These are phyloP conservation scores for Fusarium pseudonygamai DNA, from an alignment of 2,329 filamentous ascomycete species.

Conservation along the genomic window DNA sequence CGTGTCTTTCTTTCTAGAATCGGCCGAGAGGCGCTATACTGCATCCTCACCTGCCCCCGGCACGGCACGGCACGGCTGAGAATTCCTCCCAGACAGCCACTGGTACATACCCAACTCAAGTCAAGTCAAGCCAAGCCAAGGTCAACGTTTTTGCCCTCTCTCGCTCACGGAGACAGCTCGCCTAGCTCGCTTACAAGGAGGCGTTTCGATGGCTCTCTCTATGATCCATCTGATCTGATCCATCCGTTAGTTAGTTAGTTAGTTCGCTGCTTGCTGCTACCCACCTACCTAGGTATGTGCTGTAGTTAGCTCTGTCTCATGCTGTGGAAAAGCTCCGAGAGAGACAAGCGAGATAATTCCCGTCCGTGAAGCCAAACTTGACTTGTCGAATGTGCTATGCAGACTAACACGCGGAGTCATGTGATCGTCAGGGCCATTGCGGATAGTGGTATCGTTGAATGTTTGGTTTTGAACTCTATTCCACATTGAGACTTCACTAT, in stretches of 20 bases:
- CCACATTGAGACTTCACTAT: neutral
- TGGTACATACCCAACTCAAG: neutral
- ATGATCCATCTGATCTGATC: neutral
- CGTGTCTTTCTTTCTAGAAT: conserved; percentile 23
- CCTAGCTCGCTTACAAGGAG: neutral
- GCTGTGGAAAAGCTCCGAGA: conserved; percentile 12
- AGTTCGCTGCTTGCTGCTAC: neutral
- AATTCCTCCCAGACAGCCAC: conserved; percentile 11
- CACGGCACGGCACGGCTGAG: conserved; percentile 16
- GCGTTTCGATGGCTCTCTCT: neutral
- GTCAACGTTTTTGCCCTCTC: neutral
- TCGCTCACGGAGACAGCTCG: neutral
- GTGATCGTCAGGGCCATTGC: conserved; percentile 4
- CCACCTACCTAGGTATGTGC: neutral
- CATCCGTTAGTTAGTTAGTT: neutral
- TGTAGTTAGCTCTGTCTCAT: neutral
- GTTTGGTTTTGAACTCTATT: neutral
- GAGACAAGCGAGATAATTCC: neutral
- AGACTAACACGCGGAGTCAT: neutral
- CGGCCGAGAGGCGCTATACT: neutral
- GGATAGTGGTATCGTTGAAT: neutral
- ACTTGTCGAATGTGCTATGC: neutral
- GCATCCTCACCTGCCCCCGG: neutral
- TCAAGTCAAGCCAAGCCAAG: neutral
- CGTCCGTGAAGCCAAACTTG: neutral